These are phyloP conservation scores for Pleurotus salmoneostramineus DNA, from an alignment of 768 basidiomycete genomes.

Conservation along the genomic window DNA sequence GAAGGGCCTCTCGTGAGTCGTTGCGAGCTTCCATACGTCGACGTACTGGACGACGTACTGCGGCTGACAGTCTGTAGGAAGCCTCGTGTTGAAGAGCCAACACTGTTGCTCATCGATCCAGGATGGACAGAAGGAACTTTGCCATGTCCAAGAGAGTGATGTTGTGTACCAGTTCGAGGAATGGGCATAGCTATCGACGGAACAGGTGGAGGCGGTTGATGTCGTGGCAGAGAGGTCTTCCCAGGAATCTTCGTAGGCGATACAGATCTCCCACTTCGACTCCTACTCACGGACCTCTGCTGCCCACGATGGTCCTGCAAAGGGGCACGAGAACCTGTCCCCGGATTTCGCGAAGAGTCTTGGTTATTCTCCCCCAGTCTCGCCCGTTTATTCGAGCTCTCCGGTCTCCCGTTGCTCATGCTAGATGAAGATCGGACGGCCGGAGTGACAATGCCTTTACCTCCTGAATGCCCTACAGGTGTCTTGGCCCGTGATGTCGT, in stretches of 20 bases:
- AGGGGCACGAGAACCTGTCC: constrained; percentile 26
- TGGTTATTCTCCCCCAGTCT: constrained; percentile 38
- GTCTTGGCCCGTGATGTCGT: constrained; percentile 35
- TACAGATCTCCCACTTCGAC: constrained; percentile 22
- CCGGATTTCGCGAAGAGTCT: constrained; percentile 12
- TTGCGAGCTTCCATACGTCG: constrained; percentile 20
- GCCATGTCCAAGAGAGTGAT: constrained; percentile 56
- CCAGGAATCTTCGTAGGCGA: constrained; percentile 52
- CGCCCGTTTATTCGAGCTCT: constrained; percentile 56
- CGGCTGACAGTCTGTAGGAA: constrained; percentile 14
- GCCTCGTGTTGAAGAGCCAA: constrained; percentile 7
- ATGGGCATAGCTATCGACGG: constrained; percentile 43
- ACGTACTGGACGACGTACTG: constrained; percentile 17
- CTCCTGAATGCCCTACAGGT: constrained; percentile 9
- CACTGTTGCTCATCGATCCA: neutral
- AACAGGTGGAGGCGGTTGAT: constrained; percentile 21
- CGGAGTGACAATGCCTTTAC: constrained; percentile 54
- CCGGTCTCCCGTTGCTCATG: constrained; percentile 18
- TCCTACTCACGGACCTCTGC: neutral
- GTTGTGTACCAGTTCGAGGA: constrained; percentile 46
- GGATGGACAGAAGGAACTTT: constrained; percentile 31
- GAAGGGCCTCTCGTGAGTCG: constrained; percentile 10
- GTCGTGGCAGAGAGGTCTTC: constrained; percentile 26
- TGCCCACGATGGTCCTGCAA: constrained; percentile 35
- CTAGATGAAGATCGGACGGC: constrained; percentile 55